phyloP scores from a whole-genome alignment of 768 basidiomycete species.

The Hericium alpestre region DNA sequence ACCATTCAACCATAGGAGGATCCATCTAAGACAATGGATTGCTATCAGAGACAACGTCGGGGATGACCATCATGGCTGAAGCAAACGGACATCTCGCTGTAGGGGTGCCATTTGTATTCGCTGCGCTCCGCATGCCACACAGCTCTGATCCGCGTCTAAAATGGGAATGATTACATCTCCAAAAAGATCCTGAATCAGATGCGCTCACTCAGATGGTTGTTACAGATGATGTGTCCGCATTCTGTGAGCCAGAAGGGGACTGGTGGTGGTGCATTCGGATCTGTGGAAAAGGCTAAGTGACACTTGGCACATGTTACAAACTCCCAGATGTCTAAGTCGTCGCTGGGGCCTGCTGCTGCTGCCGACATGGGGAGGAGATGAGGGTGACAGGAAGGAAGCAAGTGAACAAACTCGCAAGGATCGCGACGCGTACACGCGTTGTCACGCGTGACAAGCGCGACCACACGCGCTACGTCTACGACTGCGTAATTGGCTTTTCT shows the following conservation, averaged over 20 bases:
- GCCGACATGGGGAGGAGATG: slow-evolving; percentile 25
- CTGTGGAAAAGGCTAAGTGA: slow-evolving; percentile 49
- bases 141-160: slow-evolving; percentile 66
- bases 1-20: slow-evolving; percentile 76
- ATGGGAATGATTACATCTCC: neutral
- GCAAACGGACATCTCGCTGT: slow-evolving; percentile 51
- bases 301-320: slow-evolving; percentile 66
- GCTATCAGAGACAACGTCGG: neutral
- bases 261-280: slow-evolving; percentile 37
- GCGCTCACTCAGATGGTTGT: slow-evolving; percentile 66
- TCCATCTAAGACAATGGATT: slow-evolving; percentile 44
- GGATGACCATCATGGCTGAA: neutral
- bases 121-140: slow-evolving; percentile 53
- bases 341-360: slow-evolving; percentile 5
- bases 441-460: neutral
- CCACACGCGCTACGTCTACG: neutral
- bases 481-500: no score
- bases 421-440: neutral
- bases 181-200: neutral
- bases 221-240: slow-evolving; percentile 81
- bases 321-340: slow-evolving; percentile 64
- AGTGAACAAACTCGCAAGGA: neutral
- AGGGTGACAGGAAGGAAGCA: neutral
- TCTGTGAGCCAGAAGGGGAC: slow-evolving; percentile 85
- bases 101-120: slow-evolving; percentile 62